Evolutionary conservation across 257 asterid genomes (phyloP), one percentile per base, ranked within the genome.

Genomic region (Coffea canephora): DNA sequence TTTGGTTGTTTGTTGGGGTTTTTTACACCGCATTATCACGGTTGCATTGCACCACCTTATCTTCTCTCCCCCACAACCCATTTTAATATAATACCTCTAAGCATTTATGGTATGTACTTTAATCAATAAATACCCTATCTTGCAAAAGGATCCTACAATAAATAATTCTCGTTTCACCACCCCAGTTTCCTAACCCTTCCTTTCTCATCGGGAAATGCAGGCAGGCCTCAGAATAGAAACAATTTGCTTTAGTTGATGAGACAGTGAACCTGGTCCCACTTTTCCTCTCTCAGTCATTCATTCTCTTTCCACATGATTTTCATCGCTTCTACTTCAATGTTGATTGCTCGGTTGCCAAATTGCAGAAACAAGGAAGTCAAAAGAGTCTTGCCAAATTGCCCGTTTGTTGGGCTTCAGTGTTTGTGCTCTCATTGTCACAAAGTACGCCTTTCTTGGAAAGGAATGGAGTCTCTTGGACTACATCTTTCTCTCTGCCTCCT

Each of bases 41-140:
- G 69, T 79, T 81, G 84, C 87, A 86, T 79, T 81, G 84, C 87
- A 86, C 79, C 81, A 88, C 88, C 96, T 93, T 91, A 93, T 93
- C 96, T 87, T 91, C 87, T 89, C 86, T 86, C 81, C 91, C 91
- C 86, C 89, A 88, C 92, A 68, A 77, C 89, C 71, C 82, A 74
- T 80, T 84, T 87, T 81, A 83, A 31, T 25, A 77, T 71, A 25
- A 27, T 77, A 77, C 48, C 64, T 36, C 11, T 41, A 23, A 50
- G 77, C 59, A 79, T 84, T 68, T 36, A 82, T 82, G 76, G 36
- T 80, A 70, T 70, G 75, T 78, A 71, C 65, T 62, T 57, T 74
- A 55, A 65, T 75, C 62, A 81, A 86, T 82, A 79, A 71, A 46
- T 41, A 27, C 9, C 34, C 34, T 69, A 75, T 82, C 61, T 57